Evolutionary conservation across 495 filamentous ascomycete genomes (phyloP).

Genomic region (Hypoxylon lenormandii): DNA sequence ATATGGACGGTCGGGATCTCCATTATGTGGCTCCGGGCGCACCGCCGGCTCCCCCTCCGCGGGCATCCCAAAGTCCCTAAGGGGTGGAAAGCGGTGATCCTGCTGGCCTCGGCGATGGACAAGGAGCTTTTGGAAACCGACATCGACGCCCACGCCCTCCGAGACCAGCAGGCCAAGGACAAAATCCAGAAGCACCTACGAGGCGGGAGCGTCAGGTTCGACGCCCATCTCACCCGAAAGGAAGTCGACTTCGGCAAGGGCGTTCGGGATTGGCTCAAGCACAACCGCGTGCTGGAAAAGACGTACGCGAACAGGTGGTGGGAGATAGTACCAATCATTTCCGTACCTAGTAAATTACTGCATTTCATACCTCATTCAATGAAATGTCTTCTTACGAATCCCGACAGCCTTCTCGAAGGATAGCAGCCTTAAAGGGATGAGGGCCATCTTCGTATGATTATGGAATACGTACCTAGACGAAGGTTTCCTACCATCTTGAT

Average conservation of each 20-base stretch:
- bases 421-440: no score
- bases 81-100: constrained; percentile 24
- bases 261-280: no score
- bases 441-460: no score
- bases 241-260: background rate
- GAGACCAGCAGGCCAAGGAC: constrained; percentile 16
- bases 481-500: no score
- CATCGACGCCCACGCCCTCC: constrained; percentile 11
- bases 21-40: constrained; percentile 24
- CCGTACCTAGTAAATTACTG: no score
- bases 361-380: no score
- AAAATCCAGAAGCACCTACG: constrained; percentile 10
- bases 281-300: no score
- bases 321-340: no score
- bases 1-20: constrained; percentile 35
- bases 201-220: constrained; percentile 24
- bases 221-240: background rate
- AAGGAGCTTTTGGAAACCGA: constrained; percentile 13
- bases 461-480: no score
- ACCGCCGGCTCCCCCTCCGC: constrained; percentile 11
- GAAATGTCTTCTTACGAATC: no score
- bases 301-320: background rate
- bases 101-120: constrained; percentile 18
- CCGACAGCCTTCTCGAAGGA: no score
- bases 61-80: constrained; percentile 25